Evolutionary conservation across 352 stramenopile species (phyloP).

Genomic region (Globisporangium cylindrosporum): DNA sequence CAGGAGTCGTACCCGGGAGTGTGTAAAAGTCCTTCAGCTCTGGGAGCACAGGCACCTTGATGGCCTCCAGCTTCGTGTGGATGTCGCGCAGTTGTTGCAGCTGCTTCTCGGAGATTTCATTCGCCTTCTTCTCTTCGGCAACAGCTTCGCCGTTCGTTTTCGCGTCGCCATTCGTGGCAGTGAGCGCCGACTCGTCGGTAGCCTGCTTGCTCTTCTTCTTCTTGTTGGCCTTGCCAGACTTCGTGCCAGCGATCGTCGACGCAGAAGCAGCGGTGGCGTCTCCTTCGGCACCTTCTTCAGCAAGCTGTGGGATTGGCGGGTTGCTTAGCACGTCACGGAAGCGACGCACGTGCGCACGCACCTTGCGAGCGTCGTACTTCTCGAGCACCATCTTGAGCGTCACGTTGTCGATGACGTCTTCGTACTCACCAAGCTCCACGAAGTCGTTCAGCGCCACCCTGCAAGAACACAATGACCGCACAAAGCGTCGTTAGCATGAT

Average conservation of each 20-base stretch:
- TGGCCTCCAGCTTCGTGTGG: constrained; percentile 74
- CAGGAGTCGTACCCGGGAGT: constrained; percentile 29
- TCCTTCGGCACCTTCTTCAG: constrained; percentile 7
- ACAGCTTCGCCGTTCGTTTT: constrained; percentile 11
- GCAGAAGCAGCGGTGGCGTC: background rate
- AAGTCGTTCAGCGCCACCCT: constrained; percentile 80
- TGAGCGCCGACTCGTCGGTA: background rate
- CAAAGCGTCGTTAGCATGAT: background rate
- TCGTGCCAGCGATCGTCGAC: constrained; percentile 7
- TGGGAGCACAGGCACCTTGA: constrained; percentile 61
- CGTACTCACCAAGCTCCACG: constrained; percentile 83
- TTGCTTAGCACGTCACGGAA: constrained; percentile 83
- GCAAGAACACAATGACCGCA: background rate
- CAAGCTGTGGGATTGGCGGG: constrained; percentile 71
- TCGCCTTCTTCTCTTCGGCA: constrained; percentile 52
- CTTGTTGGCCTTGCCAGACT: constrained; percentile 22
- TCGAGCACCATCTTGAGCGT: constrained; percentile 83
- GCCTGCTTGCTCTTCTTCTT: constrained; percentile 24
- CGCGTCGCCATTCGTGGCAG: constrained; percentile 6
- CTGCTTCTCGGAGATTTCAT: constrained; percentile 79
- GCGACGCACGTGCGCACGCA: constrained; percentile 74
- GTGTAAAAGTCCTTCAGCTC: constrained; percentile 73
- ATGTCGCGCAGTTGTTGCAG: constrained; percentile 78
- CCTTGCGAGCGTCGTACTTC: constrained; percentile 86
- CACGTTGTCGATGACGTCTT: constrained; percentile 53